phyloP scores from a whole-genome alignment of 805 yeast genomes.

The Kuraishia cidri region DNA sequence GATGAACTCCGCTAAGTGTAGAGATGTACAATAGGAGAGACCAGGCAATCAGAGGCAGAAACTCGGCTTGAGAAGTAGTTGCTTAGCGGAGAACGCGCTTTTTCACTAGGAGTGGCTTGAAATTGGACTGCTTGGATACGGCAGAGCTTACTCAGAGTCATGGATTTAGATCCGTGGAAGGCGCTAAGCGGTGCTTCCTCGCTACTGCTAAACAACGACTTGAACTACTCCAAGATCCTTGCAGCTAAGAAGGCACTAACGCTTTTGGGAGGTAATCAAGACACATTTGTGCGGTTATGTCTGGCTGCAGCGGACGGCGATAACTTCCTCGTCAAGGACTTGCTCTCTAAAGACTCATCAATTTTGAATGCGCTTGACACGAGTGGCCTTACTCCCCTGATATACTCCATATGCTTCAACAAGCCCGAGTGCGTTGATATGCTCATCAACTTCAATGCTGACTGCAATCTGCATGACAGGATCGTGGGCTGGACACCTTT shows the following conservation, averaged over 20 bases:
- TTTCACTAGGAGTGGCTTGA: too few species aligned
- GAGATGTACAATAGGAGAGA: too few species aligned
- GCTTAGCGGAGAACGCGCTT: too few species aligned
- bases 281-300: constrained; percentile 22
- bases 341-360: constrained; percentile 12
- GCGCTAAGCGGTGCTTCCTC: constrained; percentile 12
- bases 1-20: too few species aligned
- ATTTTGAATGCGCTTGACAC: constrained; percentile 19
- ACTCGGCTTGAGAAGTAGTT: too few species aligned
- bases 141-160: neutral
- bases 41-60: too few species aligned
- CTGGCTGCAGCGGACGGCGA: constrained; percentile 30
- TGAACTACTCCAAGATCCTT: constrained; percentile 18
- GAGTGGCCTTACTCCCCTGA: constrained; percentile 35
- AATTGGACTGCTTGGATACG: too few species aligned
- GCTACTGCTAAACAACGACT: constrained; percentile 12
- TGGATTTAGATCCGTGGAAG: constrained; percentile 22
- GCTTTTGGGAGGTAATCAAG: constrained; percentile 17
- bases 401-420: constrained; percentile 49
- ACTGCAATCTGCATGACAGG: constrained; percentile 42
- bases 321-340: constrained; percentile 14
- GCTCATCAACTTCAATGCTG: constrained; percentile 30
- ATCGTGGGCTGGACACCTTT: constrained; percentile 54
- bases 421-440: constrained; percentile 39
- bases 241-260: constrained; percentile 26